These are phyloP conservation scores for Magnusiomyces clavatus DNA, from an alignment of 1,139 yeast species.

Conservation along the genomic window DNA sequence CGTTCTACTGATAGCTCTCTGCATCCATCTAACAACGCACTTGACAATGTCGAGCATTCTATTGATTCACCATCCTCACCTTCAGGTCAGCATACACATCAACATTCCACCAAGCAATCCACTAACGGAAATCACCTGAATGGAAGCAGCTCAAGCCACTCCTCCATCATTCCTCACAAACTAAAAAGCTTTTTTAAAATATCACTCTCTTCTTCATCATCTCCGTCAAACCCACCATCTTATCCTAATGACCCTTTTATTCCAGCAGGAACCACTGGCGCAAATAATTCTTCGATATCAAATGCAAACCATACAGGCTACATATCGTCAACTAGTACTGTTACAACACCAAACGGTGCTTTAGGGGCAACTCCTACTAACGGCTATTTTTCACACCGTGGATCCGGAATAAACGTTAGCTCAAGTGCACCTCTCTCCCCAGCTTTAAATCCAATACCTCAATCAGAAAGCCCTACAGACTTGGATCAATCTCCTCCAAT, in stretches of 20 bases:
- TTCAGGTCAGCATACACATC: neutral
- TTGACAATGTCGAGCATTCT: neutral
- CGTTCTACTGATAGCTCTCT: neutral
- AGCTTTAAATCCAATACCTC: neutral
- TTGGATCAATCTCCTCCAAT: neutral
- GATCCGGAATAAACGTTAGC: neutral
- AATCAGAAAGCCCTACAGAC: neutral
- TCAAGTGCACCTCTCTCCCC: slow-evolving; percentile 2
- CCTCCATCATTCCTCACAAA: slow-evolving; percentile 24
- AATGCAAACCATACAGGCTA: slow-evolving; percentile 2
- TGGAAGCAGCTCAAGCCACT: slow-evolving; percentile 3
- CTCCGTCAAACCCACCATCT: slow-evolving; percentile 1
- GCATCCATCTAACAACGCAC: neutral
- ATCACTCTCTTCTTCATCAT: slow-evolving; percentile 13
- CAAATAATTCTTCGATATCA: neutral
- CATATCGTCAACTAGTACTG: neutral
- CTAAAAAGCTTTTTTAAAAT: slow-evolving; percentile 27
- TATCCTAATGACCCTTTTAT: neutral
- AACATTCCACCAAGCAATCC: neutral
- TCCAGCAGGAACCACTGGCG: neutral
- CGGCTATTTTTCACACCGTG: slow-evolving; percentile 1
- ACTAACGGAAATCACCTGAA: neutral
- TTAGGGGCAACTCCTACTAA: neutral
- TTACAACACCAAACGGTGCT: neutral
- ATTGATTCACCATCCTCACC: too few species aligned